phyloP scores from a whole-genome alignment of 371 early-diverging fungal species.

The Rhizopus stolonifer region DNA sequence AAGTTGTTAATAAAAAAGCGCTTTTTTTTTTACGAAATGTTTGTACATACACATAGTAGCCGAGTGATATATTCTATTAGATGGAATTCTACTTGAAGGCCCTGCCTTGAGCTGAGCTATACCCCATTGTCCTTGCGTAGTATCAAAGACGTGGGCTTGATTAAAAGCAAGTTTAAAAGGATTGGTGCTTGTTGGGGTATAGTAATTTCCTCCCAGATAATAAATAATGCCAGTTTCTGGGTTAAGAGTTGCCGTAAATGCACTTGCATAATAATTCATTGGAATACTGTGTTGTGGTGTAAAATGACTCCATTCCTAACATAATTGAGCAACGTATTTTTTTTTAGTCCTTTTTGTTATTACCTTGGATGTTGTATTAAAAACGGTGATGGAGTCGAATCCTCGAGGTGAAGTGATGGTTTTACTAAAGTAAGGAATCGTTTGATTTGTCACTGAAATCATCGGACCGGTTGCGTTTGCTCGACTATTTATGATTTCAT shows the following conservation, averaged over 20 bases:
- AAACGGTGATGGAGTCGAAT: background rate
- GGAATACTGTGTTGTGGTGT: constrained; percentile 2
- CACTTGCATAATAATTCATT: background rate
- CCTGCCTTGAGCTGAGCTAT: background rate
- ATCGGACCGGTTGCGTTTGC: background rate
- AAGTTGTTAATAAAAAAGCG: background rate
- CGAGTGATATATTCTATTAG: constrained; percentile 1
- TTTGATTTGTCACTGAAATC: background rate
- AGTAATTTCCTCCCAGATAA: constrained; percentile 8
- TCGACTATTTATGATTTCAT: background rate
- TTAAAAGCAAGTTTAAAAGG: background rate
- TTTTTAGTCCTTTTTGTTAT: background rate
- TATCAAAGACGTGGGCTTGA: constrained; percentile 2
- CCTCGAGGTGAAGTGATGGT: background rate
- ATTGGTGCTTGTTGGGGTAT: background rate
- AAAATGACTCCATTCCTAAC: background rate
- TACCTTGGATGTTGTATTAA: background rate
- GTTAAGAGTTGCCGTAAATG: background rate
- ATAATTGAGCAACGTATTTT: background rate
- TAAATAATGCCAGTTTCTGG: constrained; percentile 6
- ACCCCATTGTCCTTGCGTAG: constrained; percentile 2
- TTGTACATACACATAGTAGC: constrained; percentile 3
- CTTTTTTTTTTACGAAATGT: background rate
- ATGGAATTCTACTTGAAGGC: background rate
- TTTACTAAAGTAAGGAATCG: background rate